Evolutionary conservation across 495 filamentous ascomycete genomes (phyloP).

Genomic region (Pyrenopolyporus hunteri): DNA sequence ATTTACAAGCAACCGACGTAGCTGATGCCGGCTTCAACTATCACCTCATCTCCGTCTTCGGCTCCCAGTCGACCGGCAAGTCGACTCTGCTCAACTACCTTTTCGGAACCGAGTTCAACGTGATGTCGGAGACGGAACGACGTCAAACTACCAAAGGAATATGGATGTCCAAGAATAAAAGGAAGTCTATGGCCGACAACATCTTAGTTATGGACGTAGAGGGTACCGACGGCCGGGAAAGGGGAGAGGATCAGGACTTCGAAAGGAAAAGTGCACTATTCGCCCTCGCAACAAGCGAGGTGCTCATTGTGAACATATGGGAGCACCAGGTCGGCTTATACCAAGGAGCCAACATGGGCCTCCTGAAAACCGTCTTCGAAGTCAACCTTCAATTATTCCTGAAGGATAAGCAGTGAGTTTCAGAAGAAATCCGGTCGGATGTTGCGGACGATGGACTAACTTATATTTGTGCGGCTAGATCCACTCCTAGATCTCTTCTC

Average conservation of each 20-base stretch:
- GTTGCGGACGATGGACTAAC: background rate
- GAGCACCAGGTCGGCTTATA: constrained; percentile 98
- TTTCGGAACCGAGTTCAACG: constrained; percentile 93
- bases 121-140: constrained; percentile 91
- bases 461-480: constrained; percentile 58
- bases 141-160: constrained; percentile 98
- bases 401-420: constrained; percentile 84
- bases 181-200: constrained; percentile 84
- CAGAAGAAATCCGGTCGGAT: background rate
- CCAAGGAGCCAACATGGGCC: constrained; percentile 97
- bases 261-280: constrained; percentile 97
- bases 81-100: constrained; percentile 95
- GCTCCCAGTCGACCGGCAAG: constrained; percentile 97
- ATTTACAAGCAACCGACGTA: constrained; percentile 78
- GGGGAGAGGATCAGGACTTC: constrained; percentile 98
- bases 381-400: constrained; percentile 96
- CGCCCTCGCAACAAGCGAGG: constrained; percentile 95
- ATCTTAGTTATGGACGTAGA: constrained; percentile 99
- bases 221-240: constrained; percentile 93
- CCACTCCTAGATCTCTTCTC: constrained; percentile 86
- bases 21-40: constrained; percentile 95
- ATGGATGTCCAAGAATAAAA: constrained; percentile 97
- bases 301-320: constrained; percentile 98
- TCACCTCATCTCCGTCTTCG: constrained; percentile 97
- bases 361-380: constrained; percentile 98